phyloP scores from a whole-genome alignment of 2,329 filamentous ascomycete species.

The Colletotrichum liaoningense region DNA sequence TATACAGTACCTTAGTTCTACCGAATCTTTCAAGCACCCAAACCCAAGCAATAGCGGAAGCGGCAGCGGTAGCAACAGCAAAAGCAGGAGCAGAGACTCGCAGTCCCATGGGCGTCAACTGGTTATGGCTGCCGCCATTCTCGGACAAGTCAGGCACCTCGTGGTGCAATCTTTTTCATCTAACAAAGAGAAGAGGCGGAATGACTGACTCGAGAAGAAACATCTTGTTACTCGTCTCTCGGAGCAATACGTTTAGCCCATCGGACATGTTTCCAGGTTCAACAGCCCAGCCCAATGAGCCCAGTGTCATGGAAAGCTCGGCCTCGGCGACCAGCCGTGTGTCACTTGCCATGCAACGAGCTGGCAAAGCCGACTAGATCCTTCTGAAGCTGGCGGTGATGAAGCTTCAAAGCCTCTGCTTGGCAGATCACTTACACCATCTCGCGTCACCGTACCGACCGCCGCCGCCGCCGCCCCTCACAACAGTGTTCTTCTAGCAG shows the following conservation, averaged over 20 bases:
- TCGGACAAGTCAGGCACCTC: constrained; percentile 32
- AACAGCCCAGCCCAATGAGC: not conserved
- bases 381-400: not conserved
- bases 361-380: not conserved
- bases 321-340: constrained; percentile 5
- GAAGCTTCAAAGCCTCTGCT: constrained; percentile 22
- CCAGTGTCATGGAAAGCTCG: not conserved
- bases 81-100: not conserved
- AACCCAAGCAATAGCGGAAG: not conserved
- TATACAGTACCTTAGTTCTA: not conserved
- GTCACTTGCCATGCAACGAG: not conserved
- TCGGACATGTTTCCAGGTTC: not conserved
- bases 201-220: constrained; percentile 34
- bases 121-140: constrained; percentile 14
- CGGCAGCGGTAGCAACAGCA: not conserved
- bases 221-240: constrained; percentile 26
- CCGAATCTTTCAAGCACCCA: constrained; percentile 18
- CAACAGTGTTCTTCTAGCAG: not conserved
- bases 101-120: constrained; percentile 12
- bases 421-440: constrained; percentile 31
- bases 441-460: constrained; percentile 19
- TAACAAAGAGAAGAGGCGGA: constrained; percentile 31
- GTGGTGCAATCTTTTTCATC: constrained; percentile 20
- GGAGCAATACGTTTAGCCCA: constrained; percentile 27
- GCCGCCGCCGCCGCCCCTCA: constrained; percentile 2